Percentiles rank a stretch among this genome's conserved stretches.
phyloP scores from a whole-genome alignment of 441 rosid species.

The Rhodomyrtus psidioides region DNA sequence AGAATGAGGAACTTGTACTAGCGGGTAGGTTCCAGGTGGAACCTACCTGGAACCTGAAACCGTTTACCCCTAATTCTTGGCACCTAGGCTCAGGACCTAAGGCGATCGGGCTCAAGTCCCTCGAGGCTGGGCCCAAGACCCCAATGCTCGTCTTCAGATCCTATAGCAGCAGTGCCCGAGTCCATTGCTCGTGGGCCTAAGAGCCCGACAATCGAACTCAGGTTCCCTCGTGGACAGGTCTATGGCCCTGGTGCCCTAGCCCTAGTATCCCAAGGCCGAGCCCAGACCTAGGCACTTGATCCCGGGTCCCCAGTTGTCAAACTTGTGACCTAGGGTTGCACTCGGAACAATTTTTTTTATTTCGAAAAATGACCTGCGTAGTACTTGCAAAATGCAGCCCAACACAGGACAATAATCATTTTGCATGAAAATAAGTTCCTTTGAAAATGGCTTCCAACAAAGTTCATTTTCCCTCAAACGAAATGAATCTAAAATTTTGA shows the following conservation, averaged over 20 bases:
- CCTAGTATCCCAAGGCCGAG: not conserved
- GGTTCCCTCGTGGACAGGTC: not conserved
- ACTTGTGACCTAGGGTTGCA: not conserved
- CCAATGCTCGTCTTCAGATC: not conserved
- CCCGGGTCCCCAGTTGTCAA: not conserved
- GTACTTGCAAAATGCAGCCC: not conserved
- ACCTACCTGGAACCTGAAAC: too few relatives aligned
- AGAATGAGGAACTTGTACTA: too few relatives aligned
- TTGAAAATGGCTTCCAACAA: not conserved
- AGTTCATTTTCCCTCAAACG: not conserved
- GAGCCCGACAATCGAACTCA: rapidly evolving
- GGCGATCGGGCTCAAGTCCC: not conserved
- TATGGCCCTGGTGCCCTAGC: not conserved
- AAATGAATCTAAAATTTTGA: not conserved
- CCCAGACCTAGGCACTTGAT: not conserved
- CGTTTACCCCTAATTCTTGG: too few relatives aligned
- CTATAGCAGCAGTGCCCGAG: too few relatives aligned
- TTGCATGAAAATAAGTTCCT: not conserved
- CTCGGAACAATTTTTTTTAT: not conserved
- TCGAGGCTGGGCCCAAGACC: not conserved
- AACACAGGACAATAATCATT: not conserved
- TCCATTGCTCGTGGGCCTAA: not conserved
- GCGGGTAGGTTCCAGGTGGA: too few relatives aligned
- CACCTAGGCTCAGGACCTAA: not conserved
- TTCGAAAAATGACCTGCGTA: not conserved